Base-by-base conservation (phyloP, 1,284 basidiomycete genomes). In the Microbotryum violaceum region DNA sequence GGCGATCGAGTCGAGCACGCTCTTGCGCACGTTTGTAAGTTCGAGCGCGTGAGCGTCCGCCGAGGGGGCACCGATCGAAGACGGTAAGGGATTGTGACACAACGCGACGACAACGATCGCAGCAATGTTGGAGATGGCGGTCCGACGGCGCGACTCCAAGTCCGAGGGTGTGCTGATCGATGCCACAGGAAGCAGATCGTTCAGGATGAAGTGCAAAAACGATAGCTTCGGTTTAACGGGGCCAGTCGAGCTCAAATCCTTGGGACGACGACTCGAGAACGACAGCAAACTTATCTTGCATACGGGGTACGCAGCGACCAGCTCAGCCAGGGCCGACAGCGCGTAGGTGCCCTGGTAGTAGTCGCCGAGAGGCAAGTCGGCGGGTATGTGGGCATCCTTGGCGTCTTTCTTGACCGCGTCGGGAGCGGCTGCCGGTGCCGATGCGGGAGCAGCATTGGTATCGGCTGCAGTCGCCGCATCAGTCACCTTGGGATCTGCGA, bases 61-160 rank as follows among this genome's bases (percentile, higher is more conserved):
- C 81, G 23, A 47, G 37, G 12, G 14, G 16, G 37, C 37, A 42
- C 37, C 37, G 16, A 42, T 55, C 42, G 66, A 47, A 44, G 79
- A 77, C 12, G 83, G 78, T 3, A 82, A 80, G 12, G 83, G 85
- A 71, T 97, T 92, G 21, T 91, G 86, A 69, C 93, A 96, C 21
- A 98, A 82, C 0, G 92, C 89, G 42, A 96, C 88, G 45, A 97
- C 78, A 57, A 96, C 84, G 29, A 90, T 90, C 82, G 91, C 90
- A 0, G 91, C 89, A 89, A 90, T 96, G 70, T 78, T 79, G 27
- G 78, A 77, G 33, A 92, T 76, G 45, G 83, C 81, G 54, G 64
- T 56, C 6, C 62, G 61, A 1, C 66, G 65, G 49, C 57, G 62
- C 49, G 60, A 37, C 37, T 68, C 62, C 20, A 63, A 64, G 55